Percentiles rank a stretch among this genome's conserved stretches.
phyloP scores from a whole-genome alignment of 306 rosid species.

The Gleditsia sinensis region DNA sequence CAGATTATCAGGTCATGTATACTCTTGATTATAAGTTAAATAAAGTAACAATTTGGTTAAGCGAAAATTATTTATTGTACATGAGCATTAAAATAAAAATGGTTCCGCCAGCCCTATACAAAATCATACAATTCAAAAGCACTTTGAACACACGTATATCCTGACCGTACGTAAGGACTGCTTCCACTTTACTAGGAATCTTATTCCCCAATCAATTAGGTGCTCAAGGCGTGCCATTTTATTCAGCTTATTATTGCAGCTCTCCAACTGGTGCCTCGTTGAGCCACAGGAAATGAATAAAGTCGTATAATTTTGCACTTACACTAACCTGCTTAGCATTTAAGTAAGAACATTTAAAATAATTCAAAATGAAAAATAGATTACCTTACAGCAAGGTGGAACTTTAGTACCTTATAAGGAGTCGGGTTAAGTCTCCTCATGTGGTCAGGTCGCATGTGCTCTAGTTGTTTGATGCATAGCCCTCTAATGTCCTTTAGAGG shows the following conservation, averaged over 20 bases:
- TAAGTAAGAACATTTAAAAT: background rate
- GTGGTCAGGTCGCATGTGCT: constrained; percentile 76
- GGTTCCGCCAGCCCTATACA: background rate
- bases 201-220: background rate
- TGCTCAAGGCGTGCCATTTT: background rate
- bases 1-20: too few relatives aligned
- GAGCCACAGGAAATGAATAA: constrained; percentile 92
- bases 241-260: constrained; percentile 52
- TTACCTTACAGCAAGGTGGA: background rate
- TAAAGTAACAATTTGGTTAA: background rate
- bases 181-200: background rate
- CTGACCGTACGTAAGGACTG: background rate
- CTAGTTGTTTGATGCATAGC: constrained; percentile 73
- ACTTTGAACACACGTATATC: background rate
- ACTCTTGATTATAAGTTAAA: too few relatives aligned
- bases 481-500: constrained; percentile 66
- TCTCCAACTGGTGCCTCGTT: constrained; percentile 97
- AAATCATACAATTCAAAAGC: background rate
- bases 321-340: constrained; percentile 73
- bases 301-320: constrained; percentile 78
- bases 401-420: constrained; percentile 62
- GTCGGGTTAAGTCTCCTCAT: constrained; percentile 89
- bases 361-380: background rate
- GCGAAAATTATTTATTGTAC: background rate
- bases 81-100: constrained; percentile 1